phyloP scores from a whole-genome alignment of 1,284 basidiomycete species.

The Sporisorium sorghi region DNA sequence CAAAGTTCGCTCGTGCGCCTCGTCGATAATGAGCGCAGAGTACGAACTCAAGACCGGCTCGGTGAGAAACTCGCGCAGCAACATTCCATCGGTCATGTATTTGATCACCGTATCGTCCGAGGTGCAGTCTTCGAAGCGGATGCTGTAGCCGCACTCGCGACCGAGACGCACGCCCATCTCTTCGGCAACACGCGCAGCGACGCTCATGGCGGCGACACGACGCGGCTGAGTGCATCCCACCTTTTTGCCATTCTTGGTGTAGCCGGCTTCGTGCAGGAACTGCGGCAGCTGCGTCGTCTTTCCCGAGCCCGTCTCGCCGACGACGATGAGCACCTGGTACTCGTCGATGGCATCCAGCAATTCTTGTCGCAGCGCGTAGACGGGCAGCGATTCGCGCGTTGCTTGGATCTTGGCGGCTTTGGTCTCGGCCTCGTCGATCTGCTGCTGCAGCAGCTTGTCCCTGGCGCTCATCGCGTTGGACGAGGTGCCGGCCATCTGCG shows the following conservation, averaged over 20 bases:
- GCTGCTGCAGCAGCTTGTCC: constrained; percentile 84
- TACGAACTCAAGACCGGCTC: constrained; percentile 65
- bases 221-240: constrained; percentile 98
- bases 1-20: constrained; percentile 68
- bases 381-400: constrained; percentile 64
- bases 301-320: constrained; percentile 81
- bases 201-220: constrained; percentile 98
- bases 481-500: constrained; percentile 63
- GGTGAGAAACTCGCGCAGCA: constrained; percentile 68
- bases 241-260: constrained; percentile 84
- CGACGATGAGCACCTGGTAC: constrained; percentile 76
- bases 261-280: constrained; percentile 97
- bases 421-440: constrained; percentile 89
- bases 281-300: constrained; percentile 99
- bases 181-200: constrained; percentile 97
- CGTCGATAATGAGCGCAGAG: constrained; percentile 68
- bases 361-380: constrained; percentile 65
- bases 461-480: constrained; percentile 77
- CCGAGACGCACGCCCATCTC: constrained; percentile 97
- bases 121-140: constrained; percentile 99
- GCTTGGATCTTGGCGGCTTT: constrained; percentile 68
- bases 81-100: constrained; percentile 70
- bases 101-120: constrained; percentile 77
- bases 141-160: constrained; percentile 93
- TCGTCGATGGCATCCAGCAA: constrained; percentile 83